These are phyloP conservation scores for Boletus hoseneyae DNA, from an alignment of 1,284 basidiomycete species.

Conservation along the genomic window DNA sequence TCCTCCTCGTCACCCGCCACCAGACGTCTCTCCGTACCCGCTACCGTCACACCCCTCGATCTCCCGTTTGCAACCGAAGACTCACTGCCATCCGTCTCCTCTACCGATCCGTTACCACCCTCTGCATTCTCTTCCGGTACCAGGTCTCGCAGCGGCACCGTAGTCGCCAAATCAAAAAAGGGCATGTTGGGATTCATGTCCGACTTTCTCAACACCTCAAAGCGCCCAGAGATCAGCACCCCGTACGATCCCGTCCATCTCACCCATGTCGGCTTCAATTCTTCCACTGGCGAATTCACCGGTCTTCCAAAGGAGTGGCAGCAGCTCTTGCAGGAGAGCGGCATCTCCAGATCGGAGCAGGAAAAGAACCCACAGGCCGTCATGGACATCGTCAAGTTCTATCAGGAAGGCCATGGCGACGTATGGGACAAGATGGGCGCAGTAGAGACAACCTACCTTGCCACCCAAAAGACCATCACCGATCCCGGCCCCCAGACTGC, in stretches of 20 bases:
- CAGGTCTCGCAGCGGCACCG: constrained; percentile 62
- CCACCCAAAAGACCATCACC: constrained; percentile 29
- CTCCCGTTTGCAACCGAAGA: constrained; percentile 47
- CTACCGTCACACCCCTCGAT: constrained; percentile 28
- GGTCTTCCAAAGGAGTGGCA: constrained; percentile 99
- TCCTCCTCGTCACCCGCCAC: constrained; percentile 34
- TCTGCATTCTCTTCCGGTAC: constrained; percentile 33
- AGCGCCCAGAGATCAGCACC: constrained; percentile 92
- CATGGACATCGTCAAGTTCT: constrained; percentile 99
- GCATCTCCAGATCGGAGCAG: constrained; percentile 93
- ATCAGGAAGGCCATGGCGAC: constrained; percentile 82
- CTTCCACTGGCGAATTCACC: constrained; percentile 96
- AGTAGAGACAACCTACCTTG: constrained; percentile 27
- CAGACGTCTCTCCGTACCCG: constrained; percentile 54
- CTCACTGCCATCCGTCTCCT: constrained; percentile 37
- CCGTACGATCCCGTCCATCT: constrained; percentile 99
- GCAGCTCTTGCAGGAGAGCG: constrained; percentile 92
- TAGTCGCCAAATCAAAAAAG: constrained; percentile 65
- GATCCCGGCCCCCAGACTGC: constrained; percentile 51
- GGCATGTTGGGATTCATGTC: constrained; percentile 75
- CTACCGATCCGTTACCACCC: constrained; percentile 26
- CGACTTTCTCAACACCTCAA: constrained; percentile 76
- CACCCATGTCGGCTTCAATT: constrained; percentile 99
- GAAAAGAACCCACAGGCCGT: constrained; percentile 98
- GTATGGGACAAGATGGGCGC: constrained; percentile 83